A percentile compares a stretch with the other conserved stretches of the same genome.
Conservation (phyloP, 2,329 filamentous ascomycete species). For the Cryphonectria radicalis region DNA sequence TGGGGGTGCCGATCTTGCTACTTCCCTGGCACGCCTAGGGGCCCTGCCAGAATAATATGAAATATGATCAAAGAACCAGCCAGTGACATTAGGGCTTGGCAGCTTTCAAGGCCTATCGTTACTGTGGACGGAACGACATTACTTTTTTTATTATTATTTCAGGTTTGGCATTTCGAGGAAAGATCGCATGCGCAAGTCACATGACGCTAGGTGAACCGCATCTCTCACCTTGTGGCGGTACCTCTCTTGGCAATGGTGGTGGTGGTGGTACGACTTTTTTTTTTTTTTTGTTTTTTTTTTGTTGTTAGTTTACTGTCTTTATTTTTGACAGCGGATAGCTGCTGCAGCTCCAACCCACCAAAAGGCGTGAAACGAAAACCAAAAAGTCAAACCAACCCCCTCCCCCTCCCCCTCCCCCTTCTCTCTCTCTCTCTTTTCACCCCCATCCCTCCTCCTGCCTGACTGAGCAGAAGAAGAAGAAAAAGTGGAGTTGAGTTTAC, state of each 20-base stretch:
- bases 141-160: background rate
- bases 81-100: conserved; percentile 4
- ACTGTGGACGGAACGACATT: conserved; percentile 4
- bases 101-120: background rate
- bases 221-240: conserved; percentile 1
- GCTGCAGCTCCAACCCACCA: background rate
- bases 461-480: background rate
- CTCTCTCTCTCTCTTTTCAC: no score
- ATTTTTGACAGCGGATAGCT: background rate
- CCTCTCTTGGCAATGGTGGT: background rate
- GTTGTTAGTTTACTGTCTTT: background rate
- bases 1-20: background rate
- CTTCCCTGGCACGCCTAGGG: background rate
- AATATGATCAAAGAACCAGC: background rate
- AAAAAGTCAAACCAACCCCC: no score
- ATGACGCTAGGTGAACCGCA: conserved; percentile 1
- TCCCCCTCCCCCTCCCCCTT: no score
- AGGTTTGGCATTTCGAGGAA: background rate
- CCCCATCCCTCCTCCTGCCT: background rate
- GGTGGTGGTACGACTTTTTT: background rate
- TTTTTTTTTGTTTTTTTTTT: background rate
- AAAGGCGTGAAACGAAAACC: background rate
- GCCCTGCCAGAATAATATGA: background rate
- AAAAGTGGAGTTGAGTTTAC: background rate
- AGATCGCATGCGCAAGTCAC: conserved; percentile 9